Evolutionary conservation across 2,329 filamentous ascomycete genomes (phyloP), one percentile per base, ranked within the genome.

Genomic region (Ascocoryne sarcoides): DNA sequence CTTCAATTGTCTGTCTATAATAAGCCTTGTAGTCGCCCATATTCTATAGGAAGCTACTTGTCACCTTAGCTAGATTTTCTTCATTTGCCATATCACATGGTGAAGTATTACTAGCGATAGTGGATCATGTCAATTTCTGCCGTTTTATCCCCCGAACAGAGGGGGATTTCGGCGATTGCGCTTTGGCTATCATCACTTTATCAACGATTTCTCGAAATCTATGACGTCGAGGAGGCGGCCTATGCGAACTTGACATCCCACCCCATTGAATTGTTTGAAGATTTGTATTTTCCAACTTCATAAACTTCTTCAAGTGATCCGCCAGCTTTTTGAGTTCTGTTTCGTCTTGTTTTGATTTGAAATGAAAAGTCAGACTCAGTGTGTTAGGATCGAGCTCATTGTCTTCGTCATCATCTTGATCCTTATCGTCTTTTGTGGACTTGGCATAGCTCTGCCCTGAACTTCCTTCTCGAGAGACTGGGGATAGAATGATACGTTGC

Each of bases 281-380:
- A 32, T 14, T 33, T 17, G 17, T 32, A 37, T 37, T 37, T n/a
- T 39, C 37, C 18, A 39, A 12, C 16, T 26, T 39, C 37, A 39
- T 39, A 16, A 39, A 39, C n/a, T 28, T 39, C 16, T 39, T 39
- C 30, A 39, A 23, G 16, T 39, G 37, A 39, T 39, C 37, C 9
- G 37, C 37, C 19, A 39, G 21, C 30, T 28, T 39, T 15, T 39
- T 39, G 8, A 39, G 29, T 16, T 33, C 37, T 15, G 29, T 10
- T 18, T 39, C 37, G 29, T 23, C 30, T 17, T 39, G 30, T 21
- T 16, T 39, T 32, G 10, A 9, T 39, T 33, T 33, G 18, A 39
- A 39, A 20, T 39, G 37, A 19, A 39, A 39, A 5, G 29, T 39
- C 4, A 39, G 29, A n/a, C 30, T 33, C 2, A 39, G 37, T 18